Percentiles rank a stretch among this genome's conserved stretches.
Evolutionary conservation across 495 filamentous ascomycete genomes (phyloP).

Genomic region (Trichoderma reesei): DNA sequence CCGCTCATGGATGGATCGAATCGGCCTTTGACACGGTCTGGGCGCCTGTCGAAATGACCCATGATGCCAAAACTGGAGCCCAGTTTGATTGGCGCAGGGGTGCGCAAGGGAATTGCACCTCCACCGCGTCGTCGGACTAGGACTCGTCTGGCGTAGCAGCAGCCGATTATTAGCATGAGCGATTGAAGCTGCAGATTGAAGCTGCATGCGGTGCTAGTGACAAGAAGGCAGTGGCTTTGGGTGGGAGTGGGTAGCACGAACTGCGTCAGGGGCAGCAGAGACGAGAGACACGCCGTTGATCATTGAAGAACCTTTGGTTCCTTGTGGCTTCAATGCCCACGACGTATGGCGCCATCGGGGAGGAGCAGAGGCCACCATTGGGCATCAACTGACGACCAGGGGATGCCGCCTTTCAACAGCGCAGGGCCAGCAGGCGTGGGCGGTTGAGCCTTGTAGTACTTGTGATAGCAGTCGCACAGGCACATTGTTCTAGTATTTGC

Average conservation of each 20-base stretch:
- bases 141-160: neutral
- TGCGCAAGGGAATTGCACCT: neutral
- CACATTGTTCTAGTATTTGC: neutral
- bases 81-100: slow-evolving; percentile 7
- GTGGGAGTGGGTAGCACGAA: neutral
- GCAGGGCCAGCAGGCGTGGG: neutral
- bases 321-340: neutral
- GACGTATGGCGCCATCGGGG: neutral
- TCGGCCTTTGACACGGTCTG: neutral
- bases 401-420: neutral
- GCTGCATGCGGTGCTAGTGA: too few species aligned
- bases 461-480: neutral
- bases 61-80: neutral
- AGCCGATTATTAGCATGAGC: too few species aligned
- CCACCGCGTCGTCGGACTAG: neutral
- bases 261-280: neutral
- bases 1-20: neutral
- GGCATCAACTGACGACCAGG: neutral
- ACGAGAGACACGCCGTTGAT: neutral
- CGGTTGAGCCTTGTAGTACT: neutral
- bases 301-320: neutral
- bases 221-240: too few species aligned
- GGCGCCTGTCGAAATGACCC: neutral
- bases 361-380: neutral
- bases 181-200: too few species aligned